Conservation (phyloP, 2,329 filamentous ascomycete genomes). For the Cladophialophora exuberans region DNA sequence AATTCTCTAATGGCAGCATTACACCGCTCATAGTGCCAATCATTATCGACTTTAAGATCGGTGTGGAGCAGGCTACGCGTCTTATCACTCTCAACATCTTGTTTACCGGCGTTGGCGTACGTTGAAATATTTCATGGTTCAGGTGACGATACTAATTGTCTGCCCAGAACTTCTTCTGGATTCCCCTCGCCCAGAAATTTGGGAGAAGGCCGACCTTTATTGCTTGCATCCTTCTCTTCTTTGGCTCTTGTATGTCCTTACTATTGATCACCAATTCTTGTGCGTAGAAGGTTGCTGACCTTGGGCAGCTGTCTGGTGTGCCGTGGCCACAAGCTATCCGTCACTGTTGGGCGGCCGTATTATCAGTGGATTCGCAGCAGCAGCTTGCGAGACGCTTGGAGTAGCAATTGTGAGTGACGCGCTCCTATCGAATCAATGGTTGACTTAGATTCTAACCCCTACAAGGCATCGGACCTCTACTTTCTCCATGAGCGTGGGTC, state of each 20-base stretch:
- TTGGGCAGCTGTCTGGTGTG: constrained; percentile 64
- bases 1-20: constrained; percentile 11
- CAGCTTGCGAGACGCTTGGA: constrained; percentile 55
- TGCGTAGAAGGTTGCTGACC: no score
- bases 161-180: constrained; percentile 65
- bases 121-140: no score
- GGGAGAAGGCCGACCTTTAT: constrained; percentile 59
- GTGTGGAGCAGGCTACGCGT: constrained; percentile 1
- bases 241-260: constrained; percentile 56
- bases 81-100: constrained; percentile 54
- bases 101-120: constrained; percentile 61
- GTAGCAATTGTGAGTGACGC: constrained; percentile 58
- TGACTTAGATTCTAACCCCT: neutral
- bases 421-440: neutral
- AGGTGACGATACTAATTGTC: no score
- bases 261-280: no score
- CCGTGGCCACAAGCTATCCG: constrained; percentile 58
- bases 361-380: constrained; percentile 64
- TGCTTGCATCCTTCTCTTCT: no score
- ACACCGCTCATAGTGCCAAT: constrained; percentile 14
- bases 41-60: constrained; percentile 11
- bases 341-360: constrained; percentile 66
- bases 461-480: constrained; percentile 57
- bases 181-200: constrained; percentile 58
- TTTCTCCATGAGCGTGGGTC: constrained; percentile 67